Evolutionary conservation across 495 filamentous ascomycete genomes (phyloP).

Genomic region (Lophium mytilinum): DNA sequence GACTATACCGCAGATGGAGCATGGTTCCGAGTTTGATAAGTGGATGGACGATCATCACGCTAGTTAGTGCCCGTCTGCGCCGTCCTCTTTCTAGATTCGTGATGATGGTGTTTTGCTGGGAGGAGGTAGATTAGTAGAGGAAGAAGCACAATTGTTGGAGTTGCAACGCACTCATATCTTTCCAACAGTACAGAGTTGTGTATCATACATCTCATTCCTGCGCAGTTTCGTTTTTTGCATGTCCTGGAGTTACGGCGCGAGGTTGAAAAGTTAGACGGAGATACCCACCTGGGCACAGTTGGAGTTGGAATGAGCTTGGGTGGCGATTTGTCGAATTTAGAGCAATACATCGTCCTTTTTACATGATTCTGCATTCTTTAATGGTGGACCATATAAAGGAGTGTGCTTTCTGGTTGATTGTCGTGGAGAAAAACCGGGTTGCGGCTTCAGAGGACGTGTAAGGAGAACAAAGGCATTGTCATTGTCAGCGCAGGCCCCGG

Average conservation of each 20-base stretch:
- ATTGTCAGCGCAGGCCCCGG: too few species aligned
- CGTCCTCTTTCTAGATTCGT: too few species aligned
- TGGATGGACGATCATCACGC: constrained; percentile 27
- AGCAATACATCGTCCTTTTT: neutral
- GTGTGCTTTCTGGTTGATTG: too few species aligned
- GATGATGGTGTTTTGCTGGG: neutral
- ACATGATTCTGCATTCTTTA: too few species aligned
- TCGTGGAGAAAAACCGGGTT: too few species aligned
- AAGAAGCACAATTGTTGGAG: neutral
- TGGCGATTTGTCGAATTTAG: constrained; percentile 7
- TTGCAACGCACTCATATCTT: neutral
- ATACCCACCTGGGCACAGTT: constrained; percentile 6
- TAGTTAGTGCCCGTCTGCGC: neutral
- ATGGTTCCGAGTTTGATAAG: constrained; percentile 32
- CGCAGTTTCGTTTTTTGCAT: neutral
- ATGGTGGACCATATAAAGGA: too few species aligned
- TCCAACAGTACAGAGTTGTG: neutral
- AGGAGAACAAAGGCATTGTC: neutral
- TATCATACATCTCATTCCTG: neutral
- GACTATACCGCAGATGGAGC: constrained; percentile 19
- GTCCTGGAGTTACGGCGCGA: neutral
- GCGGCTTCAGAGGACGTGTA: neutral
- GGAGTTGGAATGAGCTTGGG: constrained; percentile 2
- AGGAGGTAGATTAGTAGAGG: neutral
- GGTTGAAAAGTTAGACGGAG: constrained; percentile 2